Evolutionary conservation across 495 filamentous ascomycete genomes (phyloP).

Genomic region (Penicillium riverlandense): DNA sequence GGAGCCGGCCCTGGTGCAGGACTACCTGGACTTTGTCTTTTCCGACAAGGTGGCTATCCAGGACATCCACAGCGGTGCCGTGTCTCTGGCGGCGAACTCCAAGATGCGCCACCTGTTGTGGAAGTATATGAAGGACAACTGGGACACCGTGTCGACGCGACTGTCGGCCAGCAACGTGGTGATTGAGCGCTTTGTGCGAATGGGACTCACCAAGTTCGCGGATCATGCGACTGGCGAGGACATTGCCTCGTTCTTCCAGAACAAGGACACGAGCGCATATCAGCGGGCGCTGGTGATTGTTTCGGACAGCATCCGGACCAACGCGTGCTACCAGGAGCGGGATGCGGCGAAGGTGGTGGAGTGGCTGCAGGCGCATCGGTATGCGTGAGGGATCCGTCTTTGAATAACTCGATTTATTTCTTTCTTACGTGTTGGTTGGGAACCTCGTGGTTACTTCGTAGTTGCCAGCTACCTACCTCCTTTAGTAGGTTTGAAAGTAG

Average conservation of each 20-base stretch:
- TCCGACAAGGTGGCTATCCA: slow-evolving; percentile 68
- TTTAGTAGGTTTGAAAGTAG: too few relatives aligned
- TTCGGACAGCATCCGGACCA: slow-evolving; percentile 69
- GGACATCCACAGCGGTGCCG: slow-evolving; percentile 76
- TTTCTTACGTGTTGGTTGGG: too few relatives aligned
- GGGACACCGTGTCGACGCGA: slow-evolving; percentile 57
- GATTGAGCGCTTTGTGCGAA: slow-evolving; percentile 76
- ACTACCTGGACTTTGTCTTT: slow-evolving; percentile 73
- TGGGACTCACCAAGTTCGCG: slow-evolving; percentile 69
- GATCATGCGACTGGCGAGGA: slow-evolving; percentile 61
- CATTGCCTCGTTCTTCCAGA: slow-evolving; percentile 75
- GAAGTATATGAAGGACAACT: slow-evolving; percentile 77
- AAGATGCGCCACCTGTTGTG: slow-evolving; percentile 65
- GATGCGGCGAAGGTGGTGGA: slow-evolving; percentile 61
- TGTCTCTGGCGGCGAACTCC: slow-evolving; percentile 63
- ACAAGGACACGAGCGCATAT: slow-evolving; percentile 73
- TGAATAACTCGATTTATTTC: too few relatives aligned
- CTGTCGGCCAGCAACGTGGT: slow-evolving; percentile 77
- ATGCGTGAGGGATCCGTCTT: slow-evolving; percentile 25
- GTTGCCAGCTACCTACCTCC: too few relatives aligned
- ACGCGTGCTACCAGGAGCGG: slow-evolving; percentile 68
- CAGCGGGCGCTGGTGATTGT: slow-evolving; percentile 73
- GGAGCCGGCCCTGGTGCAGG: slow-evolving; percentile 56
- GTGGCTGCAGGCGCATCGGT: slow-evolving; percentile 63
- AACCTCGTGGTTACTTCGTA: too few relatives aligned